Percentiles rank a stretch among this genome's conserved stretches.
Evolutionary conservation across 2,329 filamentous ascomycete species (phyloP).

Genomic region (Trichophyton benhamiae): DNA sequence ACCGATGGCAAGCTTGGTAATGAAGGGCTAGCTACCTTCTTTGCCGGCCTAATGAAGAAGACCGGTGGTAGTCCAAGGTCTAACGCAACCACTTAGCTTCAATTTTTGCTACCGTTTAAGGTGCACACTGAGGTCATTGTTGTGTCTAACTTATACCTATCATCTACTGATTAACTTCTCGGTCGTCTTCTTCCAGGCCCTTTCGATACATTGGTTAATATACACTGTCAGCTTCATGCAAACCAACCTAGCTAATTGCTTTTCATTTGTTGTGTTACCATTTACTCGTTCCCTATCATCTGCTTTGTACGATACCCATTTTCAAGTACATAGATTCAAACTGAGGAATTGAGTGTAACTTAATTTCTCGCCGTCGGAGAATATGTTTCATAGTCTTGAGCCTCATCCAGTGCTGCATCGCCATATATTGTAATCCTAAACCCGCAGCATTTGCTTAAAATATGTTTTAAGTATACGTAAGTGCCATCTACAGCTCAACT

Average conservation of each 20-base stretch:
- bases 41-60: constrained; percentile 47
- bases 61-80: constrained; percentile 26
- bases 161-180: neutral
- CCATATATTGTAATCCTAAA: too few relatives aligned
- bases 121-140: neutral
- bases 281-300: neutral
- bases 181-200: neutral
- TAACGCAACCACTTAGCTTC: constrained; percentile 20
- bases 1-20: constrained; percentile 43
- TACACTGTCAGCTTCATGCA: neutral
- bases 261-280: neutral
- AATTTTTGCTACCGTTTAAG: neutral
- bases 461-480: too few relatives aligned
- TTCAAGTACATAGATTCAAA: constrained; percentile 4
- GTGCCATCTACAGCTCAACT: too few relatives aligned
- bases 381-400: neutral
- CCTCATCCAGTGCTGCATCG: neutral
- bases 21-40: constrained; percentile 49
- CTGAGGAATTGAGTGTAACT: neutral
- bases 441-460: too few relatives aligned
- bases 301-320: constrained; percentile 4
- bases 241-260: neutral
- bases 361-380: neutral
- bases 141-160: neutral
- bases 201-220: neutral